Conservation (phyloP, 352 stramenopile species). For the Globisporangium barbulae region DNA sequence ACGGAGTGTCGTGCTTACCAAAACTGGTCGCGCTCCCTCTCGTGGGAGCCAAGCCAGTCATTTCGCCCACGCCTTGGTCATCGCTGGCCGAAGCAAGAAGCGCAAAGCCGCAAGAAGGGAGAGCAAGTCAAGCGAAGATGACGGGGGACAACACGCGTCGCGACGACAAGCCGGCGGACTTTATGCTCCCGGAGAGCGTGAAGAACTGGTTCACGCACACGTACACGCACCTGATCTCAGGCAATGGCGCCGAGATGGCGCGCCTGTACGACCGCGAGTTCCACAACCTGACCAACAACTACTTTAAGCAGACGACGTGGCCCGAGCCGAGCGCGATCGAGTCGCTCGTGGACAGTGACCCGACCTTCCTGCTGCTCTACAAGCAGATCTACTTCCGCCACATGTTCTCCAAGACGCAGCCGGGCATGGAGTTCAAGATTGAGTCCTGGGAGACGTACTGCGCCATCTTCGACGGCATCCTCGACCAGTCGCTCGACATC, state of each 20-base stretch:
- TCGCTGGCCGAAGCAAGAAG: slow-evolving; percentile 14
- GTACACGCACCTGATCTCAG: slow-evolving; percentile 81
- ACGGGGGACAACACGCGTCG: slow-evolving; percentile 48
- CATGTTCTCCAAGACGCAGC: slow-evolving; percentile 91
- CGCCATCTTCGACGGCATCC: slow-evolving; percentile 92
- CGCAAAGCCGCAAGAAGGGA: slow-evolving; percentile 8
- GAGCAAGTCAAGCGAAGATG: not conserved
- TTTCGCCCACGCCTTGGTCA: slow-evolving; percentile 20
- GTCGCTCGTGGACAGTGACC: slow-evolving; percentile 83
- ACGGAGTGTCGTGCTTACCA: slow-evolving; percentile 28
- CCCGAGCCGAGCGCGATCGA: slow-evolving; percentile 85
- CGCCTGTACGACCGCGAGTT: slow-evolving; percentile 89
- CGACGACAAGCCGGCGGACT: slow-evolving; percentile 86
- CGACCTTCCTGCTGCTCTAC: slow-evolving; percentile 95
- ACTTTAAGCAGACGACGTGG: slow-evolving; percentile 95
- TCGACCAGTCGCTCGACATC: slow-evolving; percentile 81
- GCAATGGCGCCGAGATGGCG: slow-evolving; percentile 81
- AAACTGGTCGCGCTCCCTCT: slow-evolving; percentile 14
- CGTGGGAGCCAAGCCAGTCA: slow-evolving; percentile 41
- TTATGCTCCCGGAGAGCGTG: slow-evolving; percentile 83
- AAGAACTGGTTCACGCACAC: slow-evolving; percentile 89
- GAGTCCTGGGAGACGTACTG: slow-evolving; percentile 93
- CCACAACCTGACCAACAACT: slow-evolving; percentile 87
- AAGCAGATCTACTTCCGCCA: slow-evolving; percentile 96
- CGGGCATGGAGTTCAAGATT: slow-evolving; percentile 88